Conservation (phyloP, 1,284 basidiomycete species). For the Trametes polyzona region DNA sequence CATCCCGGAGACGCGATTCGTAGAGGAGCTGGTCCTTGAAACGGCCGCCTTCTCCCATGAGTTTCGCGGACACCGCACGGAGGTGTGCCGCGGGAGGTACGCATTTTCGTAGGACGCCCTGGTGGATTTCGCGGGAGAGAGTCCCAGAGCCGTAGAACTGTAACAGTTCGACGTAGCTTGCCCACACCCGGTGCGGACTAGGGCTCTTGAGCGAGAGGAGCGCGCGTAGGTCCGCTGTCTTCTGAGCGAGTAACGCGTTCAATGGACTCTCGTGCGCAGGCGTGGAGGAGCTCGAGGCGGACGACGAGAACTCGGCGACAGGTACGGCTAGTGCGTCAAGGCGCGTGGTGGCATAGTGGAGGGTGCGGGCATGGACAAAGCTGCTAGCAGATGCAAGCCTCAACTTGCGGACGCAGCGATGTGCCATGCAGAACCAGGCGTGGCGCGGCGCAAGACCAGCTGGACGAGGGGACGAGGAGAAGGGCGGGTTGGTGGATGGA, state of each 20-base stretch:
- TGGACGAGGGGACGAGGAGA: not conserved
- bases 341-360: constrained; percentile 9
- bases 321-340: constrained; percentile 18
- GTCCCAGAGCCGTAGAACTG: constrained; percentile 49
- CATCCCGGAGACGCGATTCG: constrained; percentile 63
- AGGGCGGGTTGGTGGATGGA: not conserved
- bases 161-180: constrained; percentile 59
- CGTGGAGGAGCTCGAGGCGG: constrained; percentile 12
- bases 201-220: constrained; percentile 35
- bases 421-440: constrained; percentile 19
- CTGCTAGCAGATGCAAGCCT: constrained; percentile 18
- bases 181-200: constrained; percentile 59
- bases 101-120: constrained; percentile 66
- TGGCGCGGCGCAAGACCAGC: not conserved
- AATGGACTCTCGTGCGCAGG: not conserved
- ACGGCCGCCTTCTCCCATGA: constrained; percentile 39
- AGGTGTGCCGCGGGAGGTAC: constrained; percentile 50
- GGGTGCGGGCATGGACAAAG: constrained; percentile 12
- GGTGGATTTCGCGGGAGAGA: constrained; percentile 68
- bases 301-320: constrained; percentile 7
- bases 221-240: constrained; percentile 37
- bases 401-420: constrained; percentile 24
- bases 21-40: constrained; percentile 48
- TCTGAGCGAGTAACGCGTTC: constrained; percentile 26
- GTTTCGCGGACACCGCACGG: constrained; percentile 46